These are phyloP conservation scores for Arthrinium puccinioides DNA, from an alignment of 2,329 filamentous ascomycete genomes.

Conservation along the genomic window DNA sequence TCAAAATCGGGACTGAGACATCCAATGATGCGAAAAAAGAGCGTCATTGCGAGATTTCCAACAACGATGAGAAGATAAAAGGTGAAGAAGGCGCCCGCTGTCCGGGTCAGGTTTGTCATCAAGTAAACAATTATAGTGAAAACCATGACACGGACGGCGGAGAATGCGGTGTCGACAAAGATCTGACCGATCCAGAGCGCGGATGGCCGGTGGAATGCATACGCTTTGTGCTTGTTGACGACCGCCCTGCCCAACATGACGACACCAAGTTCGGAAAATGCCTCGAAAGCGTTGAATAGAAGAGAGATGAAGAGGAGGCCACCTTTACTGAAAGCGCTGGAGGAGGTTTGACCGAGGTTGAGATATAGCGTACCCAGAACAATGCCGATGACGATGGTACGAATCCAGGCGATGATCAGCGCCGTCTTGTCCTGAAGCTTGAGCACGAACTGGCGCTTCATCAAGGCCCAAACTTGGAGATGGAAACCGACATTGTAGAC, in stretches of 20 bases:
- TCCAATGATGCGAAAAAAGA: conserved; percentile 70
- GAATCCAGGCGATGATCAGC: conserved; percentile 64
- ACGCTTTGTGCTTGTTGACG: conserved; percentile 78
- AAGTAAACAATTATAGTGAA: conserved; percentile 76
- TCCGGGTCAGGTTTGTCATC: conserved; percentile 62
- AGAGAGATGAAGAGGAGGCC: conserved; percentile 75
- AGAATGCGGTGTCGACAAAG: conserved; percentile 68
- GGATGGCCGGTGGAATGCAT: conserved; percentile 75
- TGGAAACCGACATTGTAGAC: conserved; percentile 82
- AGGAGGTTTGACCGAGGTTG: conserved; percentile 56
- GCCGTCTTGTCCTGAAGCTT: conserved; percentile 82
- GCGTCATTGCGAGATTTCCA: conserved; percentile 65
- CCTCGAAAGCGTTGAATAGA: conserved; percentile 82
- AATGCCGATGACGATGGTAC: conserved; percentile 65
- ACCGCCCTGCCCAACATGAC: conserved; percentile 73
- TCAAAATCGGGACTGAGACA: conserved; percentile 76
- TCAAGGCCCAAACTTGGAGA: conserved; percentile 73
- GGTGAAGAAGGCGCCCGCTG: conserved; percentile 70
- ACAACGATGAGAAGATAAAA: conserved; percentile 66
- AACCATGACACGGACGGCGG: conserved; percentile 60
- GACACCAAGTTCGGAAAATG: conserved; percentile 68
- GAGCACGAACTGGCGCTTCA: conserved; percentile 77
- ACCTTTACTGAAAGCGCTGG: conserved; percentile 72
- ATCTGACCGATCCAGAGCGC: conserved; percentile 81
- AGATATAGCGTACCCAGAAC: conserved; percentile 76